Conservation (phyloP, 176 grass and related monocot genomes). For the Stipa capillata region DNA sequence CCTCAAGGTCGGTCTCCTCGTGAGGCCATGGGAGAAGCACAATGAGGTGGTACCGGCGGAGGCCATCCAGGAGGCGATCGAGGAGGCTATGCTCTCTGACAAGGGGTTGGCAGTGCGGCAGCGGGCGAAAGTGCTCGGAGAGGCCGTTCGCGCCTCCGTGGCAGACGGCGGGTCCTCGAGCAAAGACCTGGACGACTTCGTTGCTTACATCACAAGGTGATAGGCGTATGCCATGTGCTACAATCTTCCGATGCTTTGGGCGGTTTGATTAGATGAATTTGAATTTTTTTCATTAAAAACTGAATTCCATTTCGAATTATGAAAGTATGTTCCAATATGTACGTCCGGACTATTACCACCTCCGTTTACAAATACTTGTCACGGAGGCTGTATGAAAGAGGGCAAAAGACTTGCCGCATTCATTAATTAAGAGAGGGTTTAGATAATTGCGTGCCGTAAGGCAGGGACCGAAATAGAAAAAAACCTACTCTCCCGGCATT, state of each 20-base stretch:
- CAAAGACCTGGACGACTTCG: conserved; percentile 17
- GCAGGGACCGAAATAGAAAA: too few relatives aligned
- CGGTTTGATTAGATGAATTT: background rate
- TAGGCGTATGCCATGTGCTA: background rate
- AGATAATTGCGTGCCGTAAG: too few relatives aligned
- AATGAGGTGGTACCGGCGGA: background rate
- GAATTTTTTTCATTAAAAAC: background rate
- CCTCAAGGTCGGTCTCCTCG: conserved; percentile 5
- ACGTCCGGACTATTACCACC: too few relatives aligned
- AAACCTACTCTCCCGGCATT: too few relatives aligned
- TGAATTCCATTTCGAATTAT: background rate
- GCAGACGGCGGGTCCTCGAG: conserved; percentile 3
- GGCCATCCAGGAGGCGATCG: background rate
- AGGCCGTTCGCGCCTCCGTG: background rate
- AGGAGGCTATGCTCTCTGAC: conserved; percentile 21
- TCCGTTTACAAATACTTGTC: too few relatives aligned
- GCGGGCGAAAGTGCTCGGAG: conserved; percentile 4
- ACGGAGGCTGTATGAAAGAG: too few relatives aligned
- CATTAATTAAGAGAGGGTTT: too few relatives aligned
- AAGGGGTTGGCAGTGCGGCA: background rate
- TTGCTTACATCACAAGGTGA: conserved; percentile 26
- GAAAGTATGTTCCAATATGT: too few relatives aligned
- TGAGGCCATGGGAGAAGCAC: too few relatives aligned
- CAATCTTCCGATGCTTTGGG: background rate
- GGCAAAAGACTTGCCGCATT: too few relatives aligned